Conservation (phyloP, 345 rosid species). For the Rhodamnia rubescens region DNA sequence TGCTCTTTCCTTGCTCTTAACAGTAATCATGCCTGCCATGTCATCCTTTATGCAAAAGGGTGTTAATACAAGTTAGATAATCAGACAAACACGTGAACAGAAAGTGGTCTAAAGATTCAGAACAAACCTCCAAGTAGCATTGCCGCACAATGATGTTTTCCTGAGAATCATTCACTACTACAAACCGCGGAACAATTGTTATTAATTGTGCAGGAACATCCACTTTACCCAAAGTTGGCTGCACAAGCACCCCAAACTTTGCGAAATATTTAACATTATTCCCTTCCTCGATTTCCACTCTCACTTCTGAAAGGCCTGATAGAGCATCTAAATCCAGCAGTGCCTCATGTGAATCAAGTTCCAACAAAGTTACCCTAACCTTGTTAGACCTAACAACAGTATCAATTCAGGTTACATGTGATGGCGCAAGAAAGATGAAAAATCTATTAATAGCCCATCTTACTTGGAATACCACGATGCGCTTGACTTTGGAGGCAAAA, state of each 20-base stretch:
- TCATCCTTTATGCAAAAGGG: slow-evolving; percentile 44
- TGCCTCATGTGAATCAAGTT: slow-evolving; percentile 44
- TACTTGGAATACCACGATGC: slow-evolving; percentile 77
- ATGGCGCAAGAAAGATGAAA: background rate
- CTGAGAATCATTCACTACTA: slow-evolving; percentile 59
- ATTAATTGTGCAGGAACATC: slow-evolving; percentile 51
- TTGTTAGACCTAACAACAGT: slow-evolving; percentile 51
- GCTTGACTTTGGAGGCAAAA: slow-evolving; percentile 53
- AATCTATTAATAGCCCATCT: slow-evolving; percentile 2
- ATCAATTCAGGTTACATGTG: background rate
- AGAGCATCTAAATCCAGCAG: slow-evolving; percentile 65
- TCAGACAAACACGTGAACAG: background rate
- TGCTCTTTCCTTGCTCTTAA: slow-evolving; percentile 48
- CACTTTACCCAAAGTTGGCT: slow-evolving; percentile 37
- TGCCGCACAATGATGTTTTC: slow-evolving; percentile 63
- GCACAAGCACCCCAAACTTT: slow-evolving; percentile 69
- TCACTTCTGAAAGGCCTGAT: slow-evolving; percentile 80
- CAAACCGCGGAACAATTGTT: slow-evolving; percentile 67
- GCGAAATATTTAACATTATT: slow-evolving; percentile 39
- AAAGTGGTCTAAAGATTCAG: background rate
- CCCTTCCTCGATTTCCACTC: slow-evolving; percentile 48
- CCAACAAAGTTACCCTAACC: slow-evolving; percentile 40
- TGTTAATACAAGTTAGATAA: background rate
- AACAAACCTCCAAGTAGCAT: slow-evolving; percentile 62
- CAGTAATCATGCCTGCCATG: slow-evolving; percentile 29